These are phyloP conservation scores for Candida koratica DNA, from an alignment of 805 yeast species.

Conservation along the genomic window DNA sequence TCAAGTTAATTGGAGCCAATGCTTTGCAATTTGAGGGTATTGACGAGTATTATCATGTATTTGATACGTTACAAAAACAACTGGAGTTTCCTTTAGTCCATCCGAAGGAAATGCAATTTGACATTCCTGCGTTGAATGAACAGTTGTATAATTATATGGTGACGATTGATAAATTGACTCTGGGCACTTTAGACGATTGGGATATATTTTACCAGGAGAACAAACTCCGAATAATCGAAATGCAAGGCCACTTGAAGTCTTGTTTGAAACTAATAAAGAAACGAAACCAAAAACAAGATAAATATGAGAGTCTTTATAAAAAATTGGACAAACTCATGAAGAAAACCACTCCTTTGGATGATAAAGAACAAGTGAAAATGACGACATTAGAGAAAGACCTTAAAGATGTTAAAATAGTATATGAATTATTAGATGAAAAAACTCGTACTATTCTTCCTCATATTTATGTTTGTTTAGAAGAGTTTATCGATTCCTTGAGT, in stretches of 20 bases:
- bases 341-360: conserved; percentile 28
- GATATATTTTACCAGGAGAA: conserved; percentile 25
- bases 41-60: conserved; percentile 26
- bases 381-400: conserved; percentile 27
- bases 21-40: conserved; percentile 36
- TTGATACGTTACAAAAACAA: conserved; percentile 25
- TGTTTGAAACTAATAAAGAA: conserved; percentile 40
- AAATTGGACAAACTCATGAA: conserved; percentile 36
- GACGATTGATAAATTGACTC: conserved; percentile 20
- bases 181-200: conserved; percentile 20
- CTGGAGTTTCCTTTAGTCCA: conserved; percentile 31
- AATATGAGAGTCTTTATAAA: conserved; percentile 35
- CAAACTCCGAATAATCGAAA: conserved; percentile 33
- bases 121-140: conserved; percentile 21
- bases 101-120: conserved; percentile 32
- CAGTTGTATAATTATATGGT: conserved; percentile 26
- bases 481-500: conserved; percentile 43
- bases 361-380: conserved; percentile 36
- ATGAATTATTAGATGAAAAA: conserved; percentile 36
- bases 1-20: conserved; percentile 28
- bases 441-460: conserved; percentile 45
- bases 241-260: conserved; percentile 35
- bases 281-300: conserved; percentile 41
- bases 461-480: conserved; percentile 42
- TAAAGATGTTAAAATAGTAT: conserved; percentile 28